A percentile compares a stretch with the other conserved stretches of the same genome.
These are phyloP conservation scores for Blastobotrys terrestris DNA, from an alignment of 805 yeast genomes.

Conservation along the genomic window DNA sequence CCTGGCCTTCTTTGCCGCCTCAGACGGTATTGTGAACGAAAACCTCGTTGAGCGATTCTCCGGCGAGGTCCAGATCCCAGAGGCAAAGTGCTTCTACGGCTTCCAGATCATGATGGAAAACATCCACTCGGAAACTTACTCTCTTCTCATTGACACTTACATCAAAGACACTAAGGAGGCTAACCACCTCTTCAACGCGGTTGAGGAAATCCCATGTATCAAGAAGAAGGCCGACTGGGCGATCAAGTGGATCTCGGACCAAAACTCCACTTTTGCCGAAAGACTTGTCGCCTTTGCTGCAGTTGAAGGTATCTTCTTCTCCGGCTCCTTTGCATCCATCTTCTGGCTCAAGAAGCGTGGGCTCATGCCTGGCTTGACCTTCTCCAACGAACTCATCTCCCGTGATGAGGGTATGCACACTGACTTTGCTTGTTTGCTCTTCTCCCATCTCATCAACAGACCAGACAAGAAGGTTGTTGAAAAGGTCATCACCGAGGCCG, in stretches of 20 bases:
- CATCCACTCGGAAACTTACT: constrained; percentile 96
- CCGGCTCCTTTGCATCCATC: constrained; percentile 96
- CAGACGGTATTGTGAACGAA: constrained; percentile 97
- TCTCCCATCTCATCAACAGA: constrained; percentile 86
- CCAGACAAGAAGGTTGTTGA: constrained; percentile 76
- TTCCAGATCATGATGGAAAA: constrained; percentile 99
- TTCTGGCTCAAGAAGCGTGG: constrained; percentile 99
- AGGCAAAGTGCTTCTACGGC: constrained; percentile 97
- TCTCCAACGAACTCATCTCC: constrained; percentile 94
- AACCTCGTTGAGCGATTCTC: constrained; percentile 95
- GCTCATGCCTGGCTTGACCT: constrained; percentile 97
- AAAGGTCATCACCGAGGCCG: constrained; percentile 91
- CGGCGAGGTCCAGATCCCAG: constrained; percentile 95
- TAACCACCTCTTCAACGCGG: constrained; percentile 86
- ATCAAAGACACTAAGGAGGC: constrained; percentile 94
- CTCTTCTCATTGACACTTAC: constrained; percentile 88
- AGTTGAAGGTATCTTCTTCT: constrained; percentile 97
- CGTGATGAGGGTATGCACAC: constrained; percentile 99
- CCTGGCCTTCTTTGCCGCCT: constrained; percentile 96
- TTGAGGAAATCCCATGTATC: constrained; percentile 93
- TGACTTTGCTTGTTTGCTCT: constrained; percentile 93
- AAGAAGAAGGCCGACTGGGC: constrained; percentile 99
- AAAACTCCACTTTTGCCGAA: constrained; percentile 86
- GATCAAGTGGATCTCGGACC: constrained; percentile 89
- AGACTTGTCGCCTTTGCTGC: constrained; percentile 98